These are phyloP conservation scores for Xanthoconium separans DNA, from an alignment of 1,284 basidiomycete species.

Conservation along the genomic window DNA sequence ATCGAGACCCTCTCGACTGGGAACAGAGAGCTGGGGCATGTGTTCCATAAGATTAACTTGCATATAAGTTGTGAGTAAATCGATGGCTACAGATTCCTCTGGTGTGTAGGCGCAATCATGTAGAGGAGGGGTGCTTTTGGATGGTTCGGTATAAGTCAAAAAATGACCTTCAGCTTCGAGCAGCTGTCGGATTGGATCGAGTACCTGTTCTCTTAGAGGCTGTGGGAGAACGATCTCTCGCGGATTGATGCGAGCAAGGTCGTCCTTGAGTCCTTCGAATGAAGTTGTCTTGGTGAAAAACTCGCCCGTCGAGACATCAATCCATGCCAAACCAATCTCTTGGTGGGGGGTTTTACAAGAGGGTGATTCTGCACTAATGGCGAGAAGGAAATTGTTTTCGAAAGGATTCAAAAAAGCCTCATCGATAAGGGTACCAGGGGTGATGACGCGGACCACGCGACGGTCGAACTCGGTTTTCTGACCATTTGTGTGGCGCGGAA, in stretches of 20 bases:
- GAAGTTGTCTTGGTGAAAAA: constrained; percentile 75
- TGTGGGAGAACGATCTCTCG: constrained; percentile 77
- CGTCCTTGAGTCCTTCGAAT: constrained; percentile 67
- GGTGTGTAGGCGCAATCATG: constrained; percentile 26
- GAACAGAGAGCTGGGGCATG: constrained; percentile 67
- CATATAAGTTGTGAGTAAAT: constrained; percentile 70
- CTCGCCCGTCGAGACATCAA: constrained; percentile 94
- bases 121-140: constrained; percentile 1
- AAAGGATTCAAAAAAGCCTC: constrained; percentile 83
- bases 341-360: constrained; percentile 7
- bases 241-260: constrained; percentile 81
- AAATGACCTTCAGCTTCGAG: constrained; percentile 54
- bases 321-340: constrained; percentile 75
- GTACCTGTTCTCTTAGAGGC: constrained; percentile 36
- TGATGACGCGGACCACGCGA: constrained; percentile 82
- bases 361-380: constrained; percentile 45
- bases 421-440: constrained; percentile 90
- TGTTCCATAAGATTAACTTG: constrained; percentile 73
- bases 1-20: constrained; percentile 57
- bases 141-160: constrained; percentile 43
- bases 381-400: constrained; percentile 87
- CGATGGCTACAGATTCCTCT: constrained; percentile 60
- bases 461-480: constrained; percentile 64
- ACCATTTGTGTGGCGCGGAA: constrained; percentile 49
- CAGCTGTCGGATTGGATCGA: constrained; percentile 46